These are phyloP conservation scores for Gossypium turneri DNA, from an alignment of 345 rosid genomes.

Conservation along the genomic window DNA sequence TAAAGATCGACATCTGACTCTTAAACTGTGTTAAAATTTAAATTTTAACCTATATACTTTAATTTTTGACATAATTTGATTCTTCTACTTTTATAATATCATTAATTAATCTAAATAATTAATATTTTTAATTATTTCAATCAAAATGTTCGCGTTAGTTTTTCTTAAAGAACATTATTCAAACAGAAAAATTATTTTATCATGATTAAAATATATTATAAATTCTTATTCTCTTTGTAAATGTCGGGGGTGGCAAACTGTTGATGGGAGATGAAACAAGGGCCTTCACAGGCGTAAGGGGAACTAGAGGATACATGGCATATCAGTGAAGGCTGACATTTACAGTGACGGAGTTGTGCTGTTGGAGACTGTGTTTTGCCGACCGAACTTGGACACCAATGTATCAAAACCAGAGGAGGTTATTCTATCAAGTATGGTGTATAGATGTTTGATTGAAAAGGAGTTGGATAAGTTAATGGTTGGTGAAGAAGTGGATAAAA, in stretches of 20 bases:
- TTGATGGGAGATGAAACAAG: conserved; percentile 40
- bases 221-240: too few species aligned
- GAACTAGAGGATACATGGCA: conserved; percentile 46
- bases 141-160: too few species aligned
- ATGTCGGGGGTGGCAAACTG: conserved; percentile 33
- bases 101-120: too few species aligned
- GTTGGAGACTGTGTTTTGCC: conserved; percentile 22
- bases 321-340: conserved; percentile 22
- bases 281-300: conserved; percentile 33
- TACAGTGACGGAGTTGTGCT: conserved; percentile 24
- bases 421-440: conserved; percentile 18
- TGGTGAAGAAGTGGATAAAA: conserved; percentile 19
- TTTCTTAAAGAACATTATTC: too few species aligned
- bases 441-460: conserved; percentile 16
- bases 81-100: too few species aligned
- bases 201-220: too few species aligned
- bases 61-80: too few species aligned
- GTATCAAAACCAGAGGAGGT: conserved; percentile 1
- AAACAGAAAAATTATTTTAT: too few species aligned
- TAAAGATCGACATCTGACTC: too few species aligned
- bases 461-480: conserved; percentile 3
- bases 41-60: too few species aligned
- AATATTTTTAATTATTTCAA: too few species aligned
- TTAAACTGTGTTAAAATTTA: too few species aligned
- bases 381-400: conserved; percentile 7